Evolutionary conservation across 306 rosid species (phyloP).

Genomic region (Malus domestica): ASM211411v1 NC_041792.1:65001-65500

Average conservation of each 20-base stretch:
- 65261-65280: background rate
- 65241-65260: background rate
- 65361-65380: slow-evolving; percentile 53
- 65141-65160: background rate
- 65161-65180: background rate
- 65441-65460: slow-evolving; percentile 50
- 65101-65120: background rate
- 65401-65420: slow-evolving; percentile 87
- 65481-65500: background rate
- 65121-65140: background rate
- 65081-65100: background rate
- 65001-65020: background rate
- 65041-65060: background rate
- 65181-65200: background rate
- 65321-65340: background rate
- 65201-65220: background rate
- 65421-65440: slow-evolving; percentile 84
- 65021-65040: background rate
- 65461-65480: slow-evolving; percentile 7
- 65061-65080: background rate
- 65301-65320: background rate
- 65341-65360: slow-evolving; percentile 58
- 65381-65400: slow-evolving; percentile 81
- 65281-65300: background rate
- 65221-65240: background rate